Conservation (phyloP, 2,329 filamentous ascomycete genomes). For the Colletotrichum ledebouriae region DNA sequence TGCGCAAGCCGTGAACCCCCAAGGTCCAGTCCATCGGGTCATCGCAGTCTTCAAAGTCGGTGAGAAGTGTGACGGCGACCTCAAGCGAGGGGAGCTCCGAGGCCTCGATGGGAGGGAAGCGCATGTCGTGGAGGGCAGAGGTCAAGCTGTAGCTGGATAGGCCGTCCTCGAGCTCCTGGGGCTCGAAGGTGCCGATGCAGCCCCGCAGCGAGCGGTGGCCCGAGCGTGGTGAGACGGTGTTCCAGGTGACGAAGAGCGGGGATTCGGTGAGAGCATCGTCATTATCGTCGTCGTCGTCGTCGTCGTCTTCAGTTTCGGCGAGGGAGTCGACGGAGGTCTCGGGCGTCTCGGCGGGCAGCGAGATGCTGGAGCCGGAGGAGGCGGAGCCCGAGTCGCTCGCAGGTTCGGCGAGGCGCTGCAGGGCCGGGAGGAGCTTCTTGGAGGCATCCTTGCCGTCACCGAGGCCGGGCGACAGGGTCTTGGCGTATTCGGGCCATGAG, state of each 20-base stretch:
- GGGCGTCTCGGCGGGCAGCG: constrained; percentile 56
- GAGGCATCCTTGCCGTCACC: constrained; percentile 37
- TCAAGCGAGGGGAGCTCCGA: constrained; percentile 70
- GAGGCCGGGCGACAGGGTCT: constrained; percentile 43
- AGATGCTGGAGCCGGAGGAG: constrained; percentile 54
- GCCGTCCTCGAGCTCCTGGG: constrained; percentile 78
- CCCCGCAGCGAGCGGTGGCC: constrained; percentile 81
- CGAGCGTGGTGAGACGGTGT: constrained; percentile 71
- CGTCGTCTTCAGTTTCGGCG: constrained; percentile 44
- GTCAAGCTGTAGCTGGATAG: constrained; percentile 86
- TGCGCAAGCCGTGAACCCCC: constrained; percentile 87
- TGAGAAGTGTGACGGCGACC: constrained; percentile 84
- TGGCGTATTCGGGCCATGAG: constrained; percentile 66
- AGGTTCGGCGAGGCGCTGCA: constrained; percentile 57
- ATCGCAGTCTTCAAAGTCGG: constrained; percentile 82
- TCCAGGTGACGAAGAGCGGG: constrained; percentile 96
- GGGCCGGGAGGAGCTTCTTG: constrained; percentile 58
- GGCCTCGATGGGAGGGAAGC: constrained; percentile 68
- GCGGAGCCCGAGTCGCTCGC: constrained; percentile 48
- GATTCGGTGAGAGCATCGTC: constrained; percentile 59
- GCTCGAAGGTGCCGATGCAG: constrained; percentile 95
- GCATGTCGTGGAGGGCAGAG: constrained; percentile 75
- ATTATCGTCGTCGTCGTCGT: constrained; percentile 45
- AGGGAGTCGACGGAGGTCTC: constrained; percentile 60
- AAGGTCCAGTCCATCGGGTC: constrained; percentile 87